Conservation (phyloP, 345 rosid genomes). For the Reutealis trisperma region DNA sequence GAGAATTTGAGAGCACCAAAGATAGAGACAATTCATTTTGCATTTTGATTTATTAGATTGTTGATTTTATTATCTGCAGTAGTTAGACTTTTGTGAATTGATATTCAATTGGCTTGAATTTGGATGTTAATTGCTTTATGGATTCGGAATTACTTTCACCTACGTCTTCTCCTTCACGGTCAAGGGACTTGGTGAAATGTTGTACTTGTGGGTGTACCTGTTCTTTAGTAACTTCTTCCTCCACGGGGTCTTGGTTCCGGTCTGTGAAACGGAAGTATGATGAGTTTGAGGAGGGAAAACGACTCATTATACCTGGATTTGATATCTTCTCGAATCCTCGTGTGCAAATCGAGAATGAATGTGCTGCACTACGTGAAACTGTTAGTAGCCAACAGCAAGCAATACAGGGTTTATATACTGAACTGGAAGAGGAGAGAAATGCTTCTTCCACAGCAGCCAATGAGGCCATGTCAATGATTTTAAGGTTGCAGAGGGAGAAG, state of each 20-base stretch:
- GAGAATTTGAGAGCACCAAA: conserved; percentile 23
- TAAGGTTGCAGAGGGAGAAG: conserved; percentile 94
- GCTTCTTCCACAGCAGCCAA: conserved; percentile 92
- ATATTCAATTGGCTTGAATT: conserved; percentile 13
- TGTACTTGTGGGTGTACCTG: conserved; percentile 70
- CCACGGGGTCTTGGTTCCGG: conserved; percentile 50
- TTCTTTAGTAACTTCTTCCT: conserved; percentile 33
- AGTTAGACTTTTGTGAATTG: neutral
- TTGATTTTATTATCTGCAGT: neutral
- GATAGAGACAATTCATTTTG: neutral
- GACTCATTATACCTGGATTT: conserved; percentile 55
- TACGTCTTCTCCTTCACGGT: conserved; percentile 6
- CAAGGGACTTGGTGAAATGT: conserved; percentile 44
- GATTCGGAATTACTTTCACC: conserved; percentile 45
- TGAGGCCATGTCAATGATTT: conserved; percentile 98
- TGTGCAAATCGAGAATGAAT: conserved; percentile 81
- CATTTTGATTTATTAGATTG: neutral
- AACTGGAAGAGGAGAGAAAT: conserved; percentile 93
- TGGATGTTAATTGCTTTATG: conserved; percentile 45
- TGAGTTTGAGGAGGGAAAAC: conserved; percentile 52
- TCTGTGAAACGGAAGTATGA: conserved; percentile 72
- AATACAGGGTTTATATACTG: conserved; percentile 62
- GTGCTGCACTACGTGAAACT: conserved; percentile 67
- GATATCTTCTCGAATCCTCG: conserved; percentile 56
- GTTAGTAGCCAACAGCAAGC: conserved; percentile 70